Conservation (phyloP, 2,329 filamentous ascomycete species). For the Xylaria sp. region DNA sequence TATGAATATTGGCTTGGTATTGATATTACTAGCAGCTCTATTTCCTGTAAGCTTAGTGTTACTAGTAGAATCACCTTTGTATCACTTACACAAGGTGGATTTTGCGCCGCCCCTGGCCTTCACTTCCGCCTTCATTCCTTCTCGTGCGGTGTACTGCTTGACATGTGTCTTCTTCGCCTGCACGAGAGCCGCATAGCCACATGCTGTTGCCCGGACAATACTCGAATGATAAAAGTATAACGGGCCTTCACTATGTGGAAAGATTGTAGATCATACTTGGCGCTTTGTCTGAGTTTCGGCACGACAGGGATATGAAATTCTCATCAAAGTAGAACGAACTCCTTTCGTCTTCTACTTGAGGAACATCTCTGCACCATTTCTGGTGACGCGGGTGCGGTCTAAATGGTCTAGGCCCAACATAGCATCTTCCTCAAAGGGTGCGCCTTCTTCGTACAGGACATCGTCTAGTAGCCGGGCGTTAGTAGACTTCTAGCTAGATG, state of each 20-base stretch:
- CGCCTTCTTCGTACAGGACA: conserved; percentile 63
- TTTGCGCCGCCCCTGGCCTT: conserved; percentile 10
- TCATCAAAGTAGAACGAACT: not conserved
- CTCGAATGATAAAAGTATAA: conserved; percentile 31
- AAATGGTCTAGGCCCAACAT: conserved; percentile 73
- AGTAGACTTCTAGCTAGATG: conserved; percentile 37
- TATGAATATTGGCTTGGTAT: conserved; percentile 24
- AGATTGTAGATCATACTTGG: conserved; percentile 16
- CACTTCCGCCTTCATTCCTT: conserved; percentile 14
- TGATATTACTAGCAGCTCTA: conserved; percentile 33
- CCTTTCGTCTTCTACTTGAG: conserved; percentile 52
- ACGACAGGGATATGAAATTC: conserved; percentile 31
- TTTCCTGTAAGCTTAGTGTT: conserved; percentile 32
- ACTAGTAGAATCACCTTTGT: conserved; percentile 23
- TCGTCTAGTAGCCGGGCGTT: conserved; percentile 60
- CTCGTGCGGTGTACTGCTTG: conserved; percentile 19
- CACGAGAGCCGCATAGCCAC: conserved; percentile 7
- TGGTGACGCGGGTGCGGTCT: conserved; percentile 67
- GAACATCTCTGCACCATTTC: conserved; percentile 73
- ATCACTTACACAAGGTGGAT: conserved; percentile 30
- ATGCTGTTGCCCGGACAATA: conserved; percentile 20
- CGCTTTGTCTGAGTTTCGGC: conserved; percentile 7
- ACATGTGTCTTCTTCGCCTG: conserved; percentile 20
- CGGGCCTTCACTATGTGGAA: conserved; percentile 21
- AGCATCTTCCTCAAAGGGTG: conserved; percentile 66